Evolutionary conservation across 176 grass and related monocot species (phyloP).

Genomic region (Zea mays): Zm-B73-REFERENCE-NAM-5.0 NC_050096.1:248402001-248402500

Average conservation of each 20-base stretch:
- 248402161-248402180: constrained; percentile 19
- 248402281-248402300: constrained; percentile 35
- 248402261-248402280: constrained; percentile 34
- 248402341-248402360: background rate
- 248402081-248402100: constrained; percentile 44
- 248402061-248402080: constrained; percentile 56
- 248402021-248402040: constrained; percentile 21
- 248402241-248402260: constrained; percentile 21
- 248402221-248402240: constrained; percentile 31
- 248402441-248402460: background rate
- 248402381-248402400: constrained; percentile 39
- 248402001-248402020: background rate
- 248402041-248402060: constrained; percentile 53
- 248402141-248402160: constrained; percentile 31
- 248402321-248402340: constrained; percentile 33
- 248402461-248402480: background rate
- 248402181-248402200: constrained; percentile 33
- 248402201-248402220: constrained; percentile 18
- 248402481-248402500: background rate
- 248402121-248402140: constrained; percentile 47
- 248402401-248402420: constrained; percentile 7
- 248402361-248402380: constrained; percentile 19
- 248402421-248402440: background rate
- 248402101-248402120: constrained; percentile 3
- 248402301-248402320: constrained; percentile 19